Evolutionary conservation across 176 grass and related monocot genomes (phyloP), one percentile per base, ranked within the genome.

Genomic region (Pontederia crassipes): DNA sequence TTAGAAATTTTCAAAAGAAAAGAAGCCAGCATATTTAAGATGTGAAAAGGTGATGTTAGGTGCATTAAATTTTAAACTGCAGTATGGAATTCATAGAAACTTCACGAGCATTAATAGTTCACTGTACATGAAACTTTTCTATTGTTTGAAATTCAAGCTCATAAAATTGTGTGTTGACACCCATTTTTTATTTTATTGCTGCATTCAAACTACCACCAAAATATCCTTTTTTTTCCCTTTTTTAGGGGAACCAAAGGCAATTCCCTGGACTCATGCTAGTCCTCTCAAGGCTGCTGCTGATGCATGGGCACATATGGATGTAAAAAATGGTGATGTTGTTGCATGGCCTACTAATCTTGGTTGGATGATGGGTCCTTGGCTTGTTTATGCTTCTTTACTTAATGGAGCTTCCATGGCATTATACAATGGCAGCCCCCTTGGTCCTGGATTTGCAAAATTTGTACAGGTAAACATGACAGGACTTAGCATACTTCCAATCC

Each of bases 361-460:
- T 72, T 97, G 93, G 93, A 97, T 97, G 93, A 97, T 97, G 93
- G 93, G 93, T 55, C 93, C 93, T 54, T 97, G 93, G 93, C 93
- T 97, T 78, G 93, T 97, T 69, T 97, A 91, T 87, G 84, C 87
- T 27, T 78, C 84, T 4, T 80, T 97, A 62, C 65, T 97, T 53
- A 97, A 97, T 83, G 93, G 93, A 83, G 84, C 93, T 67, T 91
- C 93, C 55, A 88, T 91, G 81, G 84, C 93, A 32, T 76, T 97
- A 54, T 97, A 90, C 54, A 88, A 97, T 67, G 93, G 93, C 28
- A 85, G 81, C 29, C 93, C 87, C 17, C 89, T 85, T 62, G 86
- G 74, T 66, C 73, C 73, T 51, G 76, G 83, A 45, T 97, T 97
- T 76, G 84, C 93, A 46, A 97, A 97, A 64, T 97, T 97, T 73